phyloP scores from a whole-genome alignment of 2,329 filamentous ascomycete species.

The Aspergillus tubingensis region DNA sequence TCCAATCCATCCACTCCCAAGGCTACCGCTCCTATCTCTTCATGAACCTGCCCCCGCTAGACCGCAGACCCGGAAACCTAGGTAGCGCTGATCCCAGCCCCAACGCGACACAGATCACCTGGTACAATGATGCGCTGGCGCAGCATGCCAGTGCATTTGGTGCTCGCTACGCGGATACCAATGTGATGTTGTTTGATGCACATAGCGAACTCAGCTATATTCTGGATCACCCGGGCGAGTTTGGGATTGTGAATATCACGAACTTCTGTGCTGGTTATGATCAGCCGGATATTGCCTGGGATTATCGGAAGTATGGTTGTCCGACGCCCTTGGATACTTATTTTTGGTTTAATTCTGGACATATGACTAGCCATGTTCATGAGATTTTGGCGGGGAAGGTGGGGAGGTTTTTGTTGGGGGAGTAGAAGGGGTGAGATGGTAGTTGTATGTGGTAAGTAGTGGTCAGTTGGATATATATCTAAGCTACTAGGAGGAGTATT shows the following conservation, averaged over 20 bases:
- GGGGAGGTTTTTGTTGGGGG: slow-evolving; percentile 15
- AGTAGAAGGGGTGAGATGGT: slow-evolving; percentile 8
- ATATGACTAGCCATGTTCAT: slow-evolving; percentile 49
- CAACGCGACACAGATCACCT: slow-evolving; percentile 49
- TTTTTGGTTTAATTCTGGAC: slow-evolving; percentile 53
- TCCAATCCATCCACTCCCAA: slow-evolving; percentile 44
- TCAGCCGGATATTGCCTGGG: slow-evolving; percentile 47
- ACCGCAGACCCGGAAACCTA: slow-evolving; percentile 47
- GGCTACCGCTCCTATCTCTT: slow-evolving; percentile 53
- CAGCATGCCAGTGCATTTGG: slow-evolving; percentile 40
- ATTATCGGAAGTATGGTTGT: slow-evolving; percentile 51
- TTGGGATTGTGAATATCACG: slow-evolving; percentile 51
- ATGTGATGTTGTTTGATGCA: slow-evolving; percentile 49
- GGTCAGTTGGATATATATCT: neutral
- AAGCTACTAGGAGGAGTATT: no score
- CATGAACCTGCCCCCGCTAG: slow-evolving; percentile 55
- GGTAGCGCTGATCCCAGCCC: slow-evolving; percentile 39
- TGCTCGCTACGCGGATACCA: slow-evolving; percentile 32
- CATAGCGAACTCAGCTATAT: slow-evolving; percentile 46
- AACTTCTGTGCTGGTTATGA: slow-evolving; percentile 49
- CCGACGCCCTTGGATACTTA: slow-evolving; percentile 44
- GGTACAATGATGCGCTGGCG: slow-evolving; percentile 47
- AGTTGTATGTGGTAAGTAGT: neutral
- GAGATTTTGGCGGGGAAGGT: slow-evolving; percentile 37
- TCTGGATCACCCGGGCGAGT: slow-evolving; percentile 44